Percentiles rank a stretch among this genome's conserved stretches.
phyloP scores from a whole-genome alignment of 2,329 filamentous ascomycete species.

The Fusarium ambrosium region DNA sequence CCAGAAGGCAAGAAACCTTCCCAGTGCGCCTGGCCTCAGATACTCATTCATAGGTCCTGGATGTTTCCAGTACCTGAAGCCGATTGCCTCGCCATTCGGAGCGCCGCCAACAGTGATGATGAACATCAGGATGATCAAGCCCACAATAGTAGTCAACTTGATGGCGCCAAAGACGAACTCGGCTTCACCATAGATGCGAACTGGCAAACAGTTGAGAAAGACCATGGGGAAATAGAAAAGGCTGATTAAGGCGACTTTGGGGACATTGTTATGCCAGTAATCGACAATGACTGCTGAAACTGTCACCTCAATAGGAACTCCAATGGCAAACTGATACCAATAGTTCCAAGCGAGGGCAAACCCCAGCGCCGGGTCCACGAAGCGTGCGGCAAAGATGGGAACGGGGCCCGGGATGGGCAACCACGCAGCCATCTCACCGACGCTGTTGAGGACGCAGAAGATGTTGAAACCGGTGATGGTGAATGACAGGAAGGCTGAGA shows the following conservation, averaged over 20 bases:
- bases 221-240: constrained; percentile 30
- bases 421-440: constrained; percentile 7
- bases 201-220: constrained; percentile 24
- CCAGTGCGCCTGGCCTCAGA: constrained; percentile 60
- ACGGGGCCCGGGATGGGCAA: constrained; percentile 26
- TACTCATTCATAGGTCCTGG: constrained; percentile 64
- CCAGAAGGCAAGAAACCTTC: constrained; percentile 72
- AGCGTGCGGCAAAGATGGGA: constrained; percentile 54
- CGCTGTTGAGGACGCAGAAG: constrained; percentile 6
- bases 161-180: constrained; percentile 73
- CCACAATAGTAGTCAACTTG: constrained; percentile 70
- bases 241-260: constrained; percentile 21
- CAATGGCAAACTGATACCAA: constrained; percentile 72
- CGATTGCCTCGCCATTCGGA: constrained; percentile 62
- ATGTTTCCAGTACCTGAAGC: constrained; percentile 56
- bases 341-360: constrained; percentile 67
- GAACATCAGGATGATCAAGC: constrained; percentile 64
- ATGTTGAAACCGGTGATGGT: constrained; percentile 9
- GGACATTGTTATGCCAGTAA: constrained; percentile 65
- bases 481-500: constrained; percentile 4
- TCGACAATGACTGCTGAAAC: constrained; percentile 71
- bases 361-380: constrained; percentile 66
- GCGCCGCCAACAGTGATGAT: constrained; percentile 67
- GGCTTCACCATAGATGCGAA: constrained; percentile 61
- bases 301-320: constrained; percentile 69